Base-by-base conservation (phyloP, 2,329 filamentous ascomycete genomes). In the Calonectria honghensis region DNA sequence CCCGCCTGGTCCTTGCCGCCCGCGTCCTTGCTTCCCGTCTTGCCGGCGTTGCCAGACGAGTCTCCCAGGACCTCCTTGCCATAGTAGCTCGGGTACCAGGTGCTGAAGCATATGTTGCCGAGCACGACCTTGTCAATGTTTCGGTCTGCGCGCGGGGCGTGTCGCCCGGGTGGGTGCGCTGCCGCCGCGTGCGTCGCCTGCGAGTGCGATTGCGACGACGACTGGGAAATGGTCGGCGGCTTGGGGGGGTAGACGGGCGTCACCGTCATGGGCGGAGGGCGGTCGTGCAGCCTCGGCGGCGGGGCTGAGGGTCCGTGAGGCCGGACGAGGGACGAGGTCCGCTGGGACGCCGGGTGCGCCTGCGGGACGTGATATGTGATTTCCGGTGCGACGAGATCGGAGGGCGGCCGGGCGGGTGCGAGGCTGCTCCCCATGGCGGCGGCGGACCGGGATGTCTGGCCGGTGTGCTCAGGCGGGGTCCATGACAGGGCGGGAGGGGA, bases 81-180 rank as follows among this genome's bases (percentile, higher is more conserved):
- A 84, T 98, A 98, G 84, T 96, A 97, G 20, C 95, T 97, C 10
- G 96, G 95, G 84, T 97, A 98, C 96, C 96, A 98, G 3, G 96
- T 94, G 80, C 93, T 93, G 86, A 98, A 97, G 80, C 93, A 92
- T 39, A 97, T 89, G 80, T 96, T 92, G 6, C 96, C 96, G 75
- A 98, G 89, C 70, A 98, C 93, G 67, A 98, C 95, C 83, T 95
- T 94, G 82, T 95, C 92, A 77, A 98, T 94, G 83, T 97, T 98
- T 72, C 94, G 94, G 79, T 94, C 93, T 13, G 89, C 82, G 45
- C 85, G 84, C 1, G 84, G 86, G 7, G 86, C 85, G 1, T 84
- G 80, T 35, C 84, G 85, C 45, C 83, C 79, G 18, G 79, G 77
- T 2, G 81, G 71, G 13, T 79, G 68, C 16, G 76, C 75, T 5